A percentile compares a stretch with the other conserved stretches of the same genome.
These are phyloP conservation scores for Dendrobium chrysotoxum DNA, from an alignment of 106 monocot genomes.

Conservation along the genomic window DNA sequence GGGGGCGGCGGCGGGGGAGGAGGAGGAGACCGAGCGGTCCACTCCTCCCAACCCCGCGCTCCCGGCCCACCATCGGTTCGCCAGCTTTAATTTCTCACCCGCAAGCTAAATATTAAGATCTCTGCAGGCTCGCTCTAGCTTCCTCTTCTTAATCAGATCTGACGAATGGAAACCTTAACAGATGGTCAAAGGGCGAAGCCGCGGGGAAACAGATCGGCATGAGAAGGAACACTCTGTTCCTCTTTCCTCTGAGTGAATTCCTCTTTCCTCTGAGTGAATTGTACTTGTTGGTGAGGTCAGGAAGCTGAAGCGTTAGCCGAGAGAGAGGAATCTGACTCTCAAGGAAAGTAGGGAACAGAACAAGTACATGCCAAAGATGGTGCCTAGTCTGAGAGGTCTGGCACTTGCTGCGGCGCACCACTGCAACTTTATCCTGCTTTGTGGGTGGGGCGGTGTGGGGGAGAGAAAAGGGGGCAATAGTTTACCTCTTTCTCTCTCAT, in stretches of 20 bases:
- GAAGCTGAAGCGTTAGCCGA: not conserved
- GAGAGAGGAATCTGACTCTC: not conserved
- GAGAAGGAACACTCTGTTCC: not conserved
- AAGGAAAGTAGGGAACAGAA: conserved; percentile 1
- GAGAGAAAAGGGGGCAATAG: not conserved
- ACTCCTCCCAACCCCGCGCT: conserved; percentile 22
- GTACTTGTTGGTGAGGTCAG: not conserved
- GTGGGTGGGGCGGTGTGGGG: not conserved
- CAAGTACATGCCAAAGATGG: not conserved
- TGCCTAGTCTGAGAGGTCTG: not conserved
- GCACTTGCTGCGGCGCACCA: not conserved
- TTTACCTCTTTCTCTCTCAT: not conserved
- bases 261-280: not conserved
- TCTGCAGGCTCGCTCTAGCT: no score
- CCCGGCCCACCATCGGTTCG: conserved; percentile 62
- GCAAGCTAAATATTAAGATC: no score
- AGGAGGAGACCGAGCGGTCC: conserved; percentile 19
- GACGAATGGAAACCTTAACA: no score
- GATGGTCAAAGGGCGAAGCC: no score
- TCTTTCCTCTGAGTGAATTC: not conserved
- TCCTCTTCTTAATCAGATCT: no score
- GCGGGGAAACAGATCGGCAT: not conserved
- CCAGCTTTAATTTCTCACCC: conserved; percentile 13
- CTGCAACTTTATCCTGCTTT: not conserved
- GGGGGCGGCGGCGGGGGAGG: not conserved